Evolutionary conservation across 176 grass and related monocot genomes (phyloP).

Genomic region (Carex parvula): DNA sequence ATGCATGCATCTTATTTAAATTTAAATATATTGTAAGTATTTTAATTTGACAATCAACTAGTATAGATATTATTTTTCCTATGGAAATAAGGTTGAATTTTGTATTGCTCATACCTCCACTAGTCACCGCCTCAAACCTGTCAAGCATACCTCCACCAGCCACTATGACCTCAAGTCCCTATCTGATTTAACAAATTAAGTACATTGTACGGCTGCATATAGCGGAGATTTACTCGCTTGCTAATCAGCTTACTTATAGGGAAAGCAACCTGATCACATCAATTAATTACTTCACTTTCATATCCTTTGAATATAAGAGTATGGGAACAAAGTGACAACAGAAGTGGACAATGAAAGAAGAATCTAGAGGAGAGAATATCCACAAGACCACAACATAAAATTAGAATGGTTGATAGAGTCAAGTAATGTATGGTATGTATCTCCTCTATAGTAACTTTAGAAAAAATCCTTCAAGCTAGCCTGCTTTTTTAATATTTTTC

Average conservation of each 20-base stretch:
- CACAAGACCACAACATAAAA: not conserved
- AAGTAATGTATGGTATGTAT: not conserved
- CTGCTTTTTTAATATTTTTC: not conserved
- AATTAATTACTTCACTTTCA: not conserved
- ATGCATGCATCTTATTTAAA: not conserved
- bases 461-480: too few relatives aligned
- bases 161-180: not conserved
- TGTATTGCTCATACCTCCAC: not conserved
- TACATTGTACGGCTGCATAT: slow-evolving; percentile 21
- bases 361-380: not conserved
- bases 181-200: slow-evolving; percentile 1
- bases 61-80: not conserved
- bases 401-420: not conserved
- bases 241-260: not conserved
- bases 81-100: not conserved
- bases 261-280: not conserved
- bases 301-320: not conserved
- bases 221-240: not conserved
- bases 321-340: not conserved
- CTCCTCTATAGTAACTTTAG: not conserved
- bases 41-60: not conserved
- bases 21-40: not conserved
- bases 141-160: not conserved
- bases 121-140: not conserved
- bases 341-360: slow-evolving; percentile 14